phyloP scores from a whole-genome alignment of 2,329 filamentous ascomycete genomes.

The Stachybotrys chartarum region DNA sequence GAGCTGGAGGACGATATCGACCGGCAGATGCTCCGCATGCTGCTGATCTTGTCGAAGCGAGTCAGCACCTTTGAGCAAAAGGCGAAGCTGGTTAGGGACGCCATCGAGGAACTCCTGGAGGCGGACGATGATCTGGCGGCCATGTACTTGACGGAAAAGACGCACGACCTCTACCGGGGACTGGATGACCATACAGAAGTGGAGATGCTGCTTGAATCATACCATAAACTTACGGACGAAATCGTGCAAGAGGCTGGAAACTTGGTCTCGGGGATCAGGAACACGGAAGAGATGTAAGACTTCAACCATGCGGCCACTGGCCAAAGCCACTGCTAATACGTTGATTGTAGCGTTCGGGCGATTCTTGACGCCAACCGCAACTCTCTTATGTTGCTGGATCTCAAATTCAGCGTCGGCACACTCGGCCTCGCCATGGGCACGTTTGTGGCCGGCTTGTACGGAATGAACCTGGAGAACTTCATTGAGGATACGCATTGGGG shows the following conservation, averaged over 20 bases:
- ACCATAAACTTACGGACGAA: slow-evolving; percentile 96
- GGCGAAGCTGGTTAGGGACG: slow-evolving; percentile 85
- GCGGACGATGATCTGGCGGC: slow-evolving; percentile 89
- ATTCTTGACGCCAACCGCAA: slow-evolving; percentile 98
- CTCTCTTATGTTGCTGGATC: slow-evolving; percentile 91
- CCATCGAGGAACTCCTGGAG: slow-evolving; percentile 90
- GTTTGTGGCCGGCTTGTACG: slow-evolving; percentile 96
- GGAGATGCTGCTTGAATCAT: slow-evolving; percentile 93
- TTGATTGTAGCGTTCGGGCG: slow-evolving; percentile 66
- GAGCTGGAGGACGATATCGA: slow-evolving; percentile 97
- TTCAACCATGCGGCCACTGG: neutral
- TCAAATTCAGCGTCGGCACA: slow-evolving; percentile 94
- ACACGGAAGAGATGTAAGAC: slow-evolving; percentile 93
- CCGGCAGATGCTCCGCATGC: slow-evolving; percentile 80
- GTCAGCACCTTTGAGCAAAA: slow-evolving; percentile 97
- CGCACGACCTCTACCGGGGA: slow-evolving; percentile 61
- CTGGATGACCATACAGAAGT: slow-evolving; percentile 92
- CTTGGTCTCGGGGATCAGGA: slow-evolving; percentile 87
- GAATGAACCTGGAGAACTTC: slow-evolving; percentile 99
- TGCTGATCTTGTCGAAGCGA: slow-evolving; percentile 92
- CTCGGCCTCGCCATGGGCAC: slow-evolving; percentile 92
- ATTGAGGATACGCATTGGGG: slow-evolving; percentile 90
- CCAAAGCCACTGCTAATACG: neutral
- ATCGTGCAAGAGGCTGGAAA: slow-evolving; percentile 94
- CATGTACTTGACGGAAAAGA: slow-evolving; percentile 94